phyloP scores from a whole-genome alignment of 2,329 filamentous ascomycete species.

The Scedosporium boydii region DNA sequence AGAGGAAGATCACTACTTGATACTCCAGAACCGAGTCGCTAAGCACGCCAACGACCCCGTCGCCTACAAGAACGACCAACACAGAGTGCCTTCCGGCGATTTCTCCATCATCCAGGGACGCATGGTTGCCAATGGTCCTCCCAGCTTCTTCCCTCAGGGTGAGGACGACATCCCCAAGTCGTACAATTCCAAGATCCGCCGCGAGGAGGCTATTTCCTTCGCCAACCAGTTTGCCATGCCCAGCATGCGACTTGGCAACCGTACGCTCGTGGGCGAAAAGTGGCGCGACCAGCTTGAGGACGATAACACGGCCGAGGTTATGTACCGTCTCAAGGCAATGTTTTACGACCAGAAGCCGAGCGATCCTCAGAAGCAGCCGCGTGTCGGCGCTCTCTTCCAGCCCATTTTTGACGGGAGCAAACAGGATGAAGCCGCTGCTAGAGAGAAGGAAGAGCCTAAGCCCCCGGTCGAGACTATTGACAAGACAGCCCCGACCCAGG shows the following conservation, averaged over 20 bases:
- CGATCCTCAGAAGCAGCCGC: slow-evolving; percentile 10
- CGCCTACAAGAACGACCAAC: slow-evolving; percentile 41
- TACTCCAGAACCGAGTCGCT: slow-evolving; percentile 53
- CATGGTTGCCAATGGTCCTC: slow-evolving; percentile 54
- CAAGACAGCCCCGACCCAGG: neutral
- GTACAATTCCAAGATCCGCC: slow-evolving; percentile 54
- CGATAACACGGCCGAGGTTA: slow-evolving; percentile 15
- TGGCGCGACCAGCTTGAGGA: slow-evolving; percentile 18
- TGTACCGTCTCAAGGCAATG: slow-evolving; percentile 9
- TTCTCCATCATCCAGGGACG: slow-evolving; percentile 56
- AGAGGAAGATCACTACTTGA: slow-evolving; percentile 61
- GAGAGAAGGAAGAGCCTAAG: neutral
- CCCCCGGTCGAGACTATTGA: neutral
- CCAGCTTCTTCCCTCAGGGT: slow-evolving; percentile 48
- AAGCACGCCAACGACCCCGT: slow-evolving; percentile 40
- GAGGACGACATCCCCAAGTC: slow-evolving; percentile 40
- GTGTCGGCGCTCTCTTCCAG: neutral
- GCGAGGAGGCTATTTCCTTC: slow-evolving; percentile 56
- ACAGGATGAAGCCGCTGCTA: neutral
- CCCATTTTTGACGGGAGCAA: neutral
- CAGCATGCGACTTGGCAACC: slow-evolving; percentile 42
- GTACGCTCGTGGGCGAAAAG: slow-evolving; percentile 23
- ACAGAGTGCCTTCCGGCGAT: slow-evolving; percentile 42
- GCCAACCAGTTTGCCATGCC: slow-evolving; percentile 62
- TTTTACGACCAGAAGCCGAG: slow-evolving; percentile 3